These are phyloP conservation scores for Pythium oligandrum DNA, from an alignment of 352 stramenopile species.

Conservation along the genomic window DNA sequence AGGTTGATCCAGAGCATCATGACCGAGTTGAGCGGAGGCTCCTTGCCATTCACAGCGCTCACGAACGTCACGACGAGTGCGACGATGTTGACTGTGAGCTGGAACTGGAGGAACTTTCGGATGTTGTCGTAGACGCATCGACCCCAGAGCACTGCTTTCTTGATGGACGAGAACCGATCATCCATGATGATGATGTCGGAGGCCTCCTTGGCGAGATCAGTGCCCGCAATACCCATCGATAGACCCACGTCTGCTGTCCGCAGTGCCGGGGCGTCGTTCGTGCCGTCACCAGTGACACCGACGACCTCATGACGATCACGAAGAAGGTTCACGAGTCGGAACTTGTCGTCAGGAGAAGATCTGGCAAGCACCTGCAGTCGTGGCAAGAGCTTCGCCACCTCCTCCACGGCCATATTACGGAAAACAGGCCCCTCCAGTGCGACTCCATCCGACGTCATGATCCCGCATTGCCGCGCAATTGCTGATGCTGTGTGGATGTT, in stretches of 20 bases:
- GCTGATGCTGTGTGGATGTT: slow-evolving; percentile 97
- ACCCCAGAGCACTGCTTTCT: slow-evolving; percentile 71
- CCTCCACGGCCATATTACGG: slow-evolving; percentile 68
- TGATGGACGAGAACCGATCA: slow-evolving; percentile 82
- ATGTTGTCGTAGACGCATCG: slow-evolving; percentile 85
- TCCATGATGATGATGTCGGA: slow-evolving; percentile 88
- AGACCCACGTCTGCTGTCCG: slow-evolving; percentile 70
- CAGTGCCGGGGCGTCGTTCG: slow-evolving; percentile 75
- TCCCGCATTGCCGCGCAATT: slow-evolving; percentile 95
- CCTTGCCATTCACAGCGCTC: slow-evolving; percentile 78
- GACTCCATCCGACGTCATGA: slow-evolving; percentile 89
- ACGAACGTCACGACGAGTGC: slow-evolving; percentile 74
- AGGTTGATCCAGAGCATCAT: slow-evolving; percentile 90
- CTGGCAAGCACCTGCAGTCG: slow-evolving; percentile 89
- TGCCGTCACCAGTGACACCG: slow-evolving; percentile 75
- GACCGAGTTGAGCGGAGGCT: slow-evolving; percentile 76
- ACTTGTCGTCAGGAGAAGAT: slow-evolving; percentile 96
- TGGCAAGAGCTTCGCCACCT: slow-evolving; percentile 58
- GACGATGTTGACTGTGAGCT: slow-evolving; percentile 83
- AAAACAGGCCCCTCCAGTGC: slow-evolving; percentile 92
- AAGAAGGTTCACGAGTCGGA: slow-evolving; percentile 90
- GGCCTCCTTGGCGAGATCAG: slow-evolving; percentile 75
- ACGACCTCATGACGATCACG: slow-evolving; percentile 73
- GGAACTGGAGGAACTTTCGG: slow-evolving; percentile 82
- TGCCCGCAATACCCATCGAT: slow-evolving; percentile 79